Conservation (phyloP, 805 yeast genomes). For the Hanseniaspora jakobsenii region DNA sequence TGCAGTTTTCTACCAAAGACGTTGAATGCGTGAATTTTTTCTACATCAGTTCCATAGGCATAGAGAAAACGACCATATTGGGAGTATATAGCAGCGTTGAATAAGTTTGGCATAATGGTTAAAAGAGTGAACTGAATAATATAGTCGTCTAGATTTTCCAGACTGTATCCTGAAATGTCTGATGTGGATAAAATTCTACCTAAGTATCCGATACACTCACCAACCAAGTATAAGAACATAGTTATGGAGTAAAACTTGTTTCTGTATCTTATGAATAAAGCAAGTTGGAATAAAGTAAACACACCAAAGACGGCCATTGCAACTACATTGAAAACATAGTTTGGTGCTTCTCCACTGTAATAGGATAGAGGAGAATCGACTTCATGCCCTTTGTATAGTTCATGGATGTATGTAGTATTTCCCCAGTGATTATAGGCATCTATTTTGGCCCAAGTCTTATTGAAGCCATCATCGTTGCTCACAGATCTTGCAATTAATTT, state of each 20-base stretch:
- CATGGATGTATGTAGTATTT: not conserved
- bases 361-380: not conserved
- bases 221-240: slow-evolving; percentile 19
- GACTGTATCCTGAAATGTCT: slow-evolving; percentile 20
- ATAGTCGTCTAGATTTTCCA: slow-evolving; percentile 31
- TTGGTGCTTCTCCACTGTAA: not conserved
- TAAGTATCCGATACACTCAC: slow-evolving; percentile 58
- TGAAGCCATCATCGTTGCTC: too few relatives aligned
- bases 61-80: slow-evolving; percentile 55
- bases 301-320: not conserved
- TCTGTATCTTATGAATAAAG: not conserved
- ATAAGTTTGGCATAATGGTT: slow-evolving; percentile 69
- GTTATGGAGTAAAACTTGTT: slow-evolving; percentile 8
- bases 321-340: not conserved
- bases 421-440: not conserved
- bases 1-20: slow-evolving; percentile 29
- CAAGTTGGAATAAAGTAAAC: slow-evolving; percentile 23
- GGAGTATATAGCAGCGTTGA: slow-evolving; percentile 73
- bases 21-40: not conserved
- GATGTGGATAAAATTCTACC: slow-evolving; percentile 42
- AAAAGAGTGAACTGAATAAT: slow-evolving; percentile 55
- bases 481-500: too few relatives aligned
- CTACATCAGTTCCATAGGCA: slow-evolving; percentile 36
- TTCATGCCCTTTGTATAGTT: not conserved
- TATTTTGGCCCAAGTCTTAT: not conserved